A percentile compares a stretch with the other conserved stretches of the same genome.
Evolutionary conservation across 2,329 filamentous ascomycete species (phyloP).

Genomic region (Verticillium tricorpus): DNA sequence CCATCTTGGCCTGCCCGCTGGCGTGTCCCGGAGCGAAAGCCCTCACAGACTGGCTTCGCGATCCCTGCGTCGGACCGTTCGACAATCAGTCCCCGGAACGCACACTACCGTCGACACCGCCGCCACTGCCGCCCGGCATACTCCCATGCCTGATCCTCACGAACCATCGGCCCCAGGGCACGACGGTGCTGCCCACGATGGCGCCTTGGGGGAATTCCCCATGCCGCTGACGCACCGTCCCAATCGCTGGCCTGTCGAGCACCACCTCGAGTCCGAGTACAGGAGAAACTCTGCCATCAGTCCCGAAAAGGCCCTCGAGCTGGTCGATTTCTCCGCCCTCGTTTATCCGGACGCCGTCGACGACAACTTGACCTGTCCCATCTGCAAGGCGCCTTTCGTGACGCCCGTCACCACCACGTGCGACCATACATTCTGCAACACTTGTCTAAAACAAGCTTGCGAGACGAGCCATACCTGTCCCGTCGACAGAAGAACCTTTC

Average conservation of each 20-base stretch:
- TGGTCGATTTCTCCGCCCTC: slow-evolving; percentile 39
- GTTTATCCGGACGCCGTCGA: slow-evolving; percentile 39
- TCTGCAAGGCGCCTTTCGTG: slow-evolving; percentile 58
- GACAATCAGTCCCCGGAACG: not conserved
- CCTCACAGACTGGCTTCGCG: not conserved
- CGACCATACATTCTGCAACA: slow-evolving; percentile 61
- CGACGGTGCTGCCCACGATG: not conserved
- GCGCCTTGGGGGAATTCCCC: not conserved
- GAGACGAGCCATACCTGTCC: slow-evolving; percentile 45
- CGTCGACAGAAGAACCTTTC: slow-evolving; percentile 48
- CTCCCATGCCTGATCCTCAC: not conserved
- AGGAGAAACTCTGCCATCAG: not conserved
- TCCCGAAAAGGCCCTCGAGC: not conserved
- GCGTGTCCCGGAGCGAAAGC: not conserved
- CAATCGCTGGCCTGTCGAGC: not conserved
- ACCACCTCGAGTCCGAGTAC: not conserved
- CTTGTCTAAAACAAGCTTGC: slow-evolving; percentile 45
- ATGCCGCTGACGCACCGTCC: not conserved
- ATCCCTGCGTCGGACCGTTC: not conserved
- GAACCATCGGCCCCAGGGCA: not conserved
- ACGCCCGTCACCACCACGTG: slow-evolving; percentile 57
- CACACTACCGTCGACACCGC: not conserved
- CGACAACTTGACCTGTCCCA: slow-evolving; percentile 45
- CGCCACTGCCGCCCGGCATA: not conserved
- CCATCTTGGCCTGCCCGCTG: not conserved